Evolutionary conservation across 1,139 yeast genomes (phyloP).

Genomic region (Taphrina deformans): DNA sequence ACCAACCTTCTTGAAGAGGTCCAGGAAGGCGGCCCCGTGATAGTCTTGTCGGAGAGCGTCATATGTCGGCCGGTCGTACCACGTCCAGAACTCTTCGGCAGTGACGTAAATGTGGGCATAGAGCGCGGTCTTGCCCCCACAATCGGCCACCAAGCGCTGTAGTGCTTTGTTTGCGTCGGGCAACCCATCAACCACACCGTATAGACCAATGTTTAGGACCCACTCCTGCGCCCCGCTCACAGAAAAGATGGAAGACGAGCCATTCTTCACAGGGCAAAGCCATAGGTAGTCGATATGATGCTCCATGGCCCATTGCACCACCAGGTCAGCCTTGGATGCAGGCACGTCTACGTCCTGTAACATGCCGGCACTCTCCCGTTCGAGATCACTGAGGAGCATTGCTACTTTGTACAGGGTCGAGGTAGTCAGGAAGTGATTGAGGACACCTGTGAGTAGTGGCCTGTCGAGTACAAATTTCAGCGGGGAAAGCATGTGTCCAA

Average conservation of each 20-base stretch:
- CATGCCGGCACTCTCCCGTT: constrained; percentile 10
- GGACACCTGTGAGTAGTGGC: constrained; percentile 3
- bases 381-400: constrained; percentile 10
- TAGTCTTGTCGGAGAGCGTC: not conserved
- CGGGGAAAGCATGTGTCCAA: constrained; percentile 8
- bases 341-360: constrained; percentile 27
- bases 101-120: constrained; percentile 18
- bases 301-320: constrained; percentile 4
- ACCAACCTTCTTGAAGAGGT: constrained; percentile 23
- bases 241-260: not conserved
- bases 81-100: constrained; percentile 10
- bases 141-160: constrained; percentile 11
- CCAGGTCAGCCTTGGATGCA: not conserved
- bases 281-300: constrained; percentile 1
- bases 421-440: constrained; percentile 18
- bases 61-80: constrained; percentile 2
- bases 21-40: not conserved
- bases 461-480: constrained; percentile 6
- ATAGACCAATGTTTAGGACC: constrained; percentile 23
- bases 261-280: constrained; percentile 19
- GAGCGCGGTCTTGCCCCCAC: constrained; percentile 15
- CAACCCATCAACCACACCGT: constrained; percentile 4
- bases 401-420: constrained; percentile 22
- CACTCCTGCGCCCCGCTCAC: constrained; percentile 5
- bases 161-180: constrained; percentile 1